Evolutionary conservation across 1,284 basidiomycete species (phyloP).

Genomic region (Cystobasidium slooffiae): DNA sequence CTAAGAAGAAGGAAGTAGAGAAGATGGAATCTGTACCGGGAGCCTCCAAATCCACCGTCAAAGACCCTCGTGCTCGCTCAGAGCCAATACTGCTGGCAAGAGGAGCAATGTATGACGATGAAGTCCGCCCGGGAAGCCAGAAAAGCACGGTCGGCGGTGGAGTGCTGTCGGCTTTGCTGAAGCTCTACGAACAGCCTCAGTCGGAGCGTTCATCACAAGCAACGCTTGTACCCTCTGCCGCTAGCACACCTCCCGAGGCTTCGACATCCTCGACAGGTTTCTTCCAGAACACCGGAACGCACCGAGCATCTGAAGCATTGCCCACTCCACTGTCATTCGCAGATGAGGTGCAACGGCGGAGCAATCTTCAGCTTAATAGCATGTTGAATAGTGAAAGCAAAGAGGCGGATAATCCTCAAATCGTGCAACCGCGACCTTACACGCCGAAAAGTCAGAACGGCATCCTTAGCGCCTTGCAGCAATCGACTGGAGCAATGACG

Average conservation of each 20-base stretch:
- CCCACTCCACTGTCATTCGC: conserved; percentile 17
- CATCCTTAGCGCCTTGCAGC: not conserved
- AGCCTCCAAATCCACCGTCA: not conserved
- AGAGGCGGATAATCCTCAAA: not conserved
- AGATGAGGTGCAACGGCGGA: not conserved
- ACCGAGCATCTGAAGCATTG: conserved; percentile 10
- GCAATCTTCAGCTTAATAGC: conserved; percentile 16
- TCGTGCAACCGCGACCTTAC: not conserved
- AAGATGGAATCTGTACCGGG: not conserved
- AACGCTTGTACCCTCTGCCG: conserved; percentile 27
- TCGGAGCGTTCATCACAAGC: conserved; percentile 32
- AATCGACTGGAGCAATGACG: conserved; percentile 16
- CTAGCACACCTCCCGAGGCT: conserved; percentile 18
- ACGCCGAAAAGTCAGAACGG: not conserved
- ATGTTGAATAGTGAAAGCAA: conserved; percentile 1
- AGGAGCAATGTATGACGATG: too few species aligned
- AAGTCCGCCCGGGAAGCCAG: not conserved
- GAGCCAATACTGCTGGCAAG: not conserved
- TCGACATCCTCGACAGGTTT: not conserved
- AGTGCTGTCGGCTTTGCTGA: conserved; percentile 38
- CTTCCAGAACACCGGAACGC: not conserved
- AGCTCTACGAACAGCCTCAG: conserved; percentile 41
- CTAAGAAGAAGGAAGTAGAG: not conserved
- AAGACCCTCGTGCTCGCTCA: not conserved
- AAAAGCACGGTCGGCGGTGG: conserved; percentile 4